phyloP scores from a whole-genome alignment of 169 alveolate genomes.

The Neospora caninum region DNA sequence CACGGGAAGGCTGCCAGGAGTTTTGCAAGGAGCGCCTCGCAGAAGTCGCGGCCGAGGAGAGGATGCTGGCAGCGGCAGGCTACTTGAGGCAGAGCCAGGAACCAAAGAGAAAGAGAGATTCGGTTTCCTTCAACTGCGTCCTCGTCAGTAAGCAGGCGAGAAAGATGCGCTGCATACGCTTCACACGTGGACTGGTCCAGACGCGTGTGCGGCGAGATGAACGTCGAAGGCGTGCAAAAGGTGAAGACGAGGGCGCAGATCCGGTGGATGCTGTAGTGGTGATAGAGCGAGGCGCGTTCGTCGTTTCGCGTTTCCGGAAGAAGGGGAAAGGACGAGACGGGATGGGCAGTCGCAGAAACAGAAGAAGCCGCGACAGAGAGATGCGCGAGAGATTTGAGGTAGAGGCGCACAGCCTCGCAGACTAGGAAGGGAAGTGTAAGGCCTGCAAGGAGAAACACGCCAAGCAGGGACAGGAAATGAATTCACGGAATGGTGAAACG shows the following conservation, averaged over 20 bases:
- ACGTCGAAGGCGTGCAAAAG: conserved; percentile 21
- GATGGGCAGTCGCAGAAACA: not conserved
- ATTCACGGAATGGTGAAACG: no score
- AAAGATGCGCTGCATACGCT: not conserved
- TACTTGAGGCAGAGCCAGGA: not conserved
- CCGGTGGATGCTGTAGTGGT: conserved; percentile 41
- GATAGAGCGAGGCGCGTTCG: conserved; percentile 34
- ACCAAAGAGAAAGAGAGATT: not conserved
- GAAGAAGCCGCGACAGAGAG: not conserved
- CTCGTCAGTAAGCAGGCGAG: not conserved
- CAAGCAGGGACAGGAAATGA: no score
- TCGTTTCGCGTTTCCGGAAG: conserved; percentile 1
- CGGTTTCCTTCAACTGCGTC: not conserved
- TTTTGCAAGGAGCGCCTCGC: not conserved
- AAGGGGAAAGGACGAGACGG: not conserved
- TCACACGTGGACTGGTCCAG: not conserved
- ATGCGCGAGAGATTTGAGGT: not conserved
- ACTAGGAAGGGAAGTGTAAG: conserved; percentile 23
- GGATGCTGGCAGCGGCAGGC: conserved; percentile 14
- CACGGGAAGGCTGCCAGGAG: conserved; percentile 12
- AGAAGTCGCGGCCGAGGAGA: conserved; percentile 22
- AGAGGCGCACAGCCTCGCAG: conserved; percentile 35
- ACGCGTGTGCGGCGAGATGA: not conserved
- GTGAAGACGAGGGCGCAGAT: conserved; percentile 26
- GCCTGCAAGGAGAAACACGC: not conserved